Base-by-base conservation (phyloP, 805 yeast genomes). In the Pichia thaimueangensis region DNA sequence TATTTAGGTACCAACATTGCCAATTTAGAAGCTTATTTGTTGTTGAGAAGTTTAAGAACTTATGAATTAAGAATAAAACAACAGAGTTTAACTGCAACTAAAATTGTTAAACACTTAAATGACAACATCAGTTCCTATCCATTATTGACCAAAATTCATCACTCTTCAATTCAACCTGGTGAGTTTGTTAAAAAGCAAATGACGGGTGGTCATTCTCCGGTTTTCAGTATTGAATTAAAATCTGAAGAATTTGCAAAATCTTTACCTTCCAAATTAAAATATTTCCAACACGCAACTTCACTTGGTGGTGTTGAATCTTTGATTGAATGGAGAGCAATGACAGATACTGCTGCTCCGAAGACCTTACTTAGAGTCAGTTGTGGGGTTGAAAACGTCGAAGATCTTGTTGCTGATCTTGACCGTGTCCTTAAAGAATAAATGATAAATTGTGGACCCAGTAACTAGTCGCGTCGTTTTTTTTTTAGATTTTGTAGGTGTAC, bases 231-330 rank as follows among this genome's bases (percentile, higher is more conserved):
- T 35, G 73, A 68, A 22, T 64, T 85, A 24, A 51, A 58, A 6
- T 54, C 67, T 10, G 72, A 65, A 37, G 76, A 74, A 7, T 62
- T 68, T 29, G 95, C 96, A 0, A 74, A 70, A 49, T 42, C 52
- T 9, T 65, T 89, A 13, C 94, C 95, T 7, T 67, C 80, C 3
- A 73, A 68, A 45, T 65, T 87, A 45, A 73, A 76, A 51, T 75
- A 74, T 49, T 87, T 88, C 67, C 82, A 81, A 52, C 97, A 89
- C 63, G 95, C 96, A 4, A 88, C 96, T 0, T 86, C 96, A 2
- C 68, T 91, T 22, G 97, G 97, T 30, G 96, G 97, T 19, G 86
- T 84, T 12, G 97, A 91, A 63, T 82, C 94, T 35, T 67, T 88
- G 55, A 78, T 89, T 44, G 97, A 89, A 62, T 87, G 96, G 95